Evolutionary conservation across 2,329 filamentous ascomycete species (phyloP).

Genomic region (Ophiostoma australiae): DNA sequence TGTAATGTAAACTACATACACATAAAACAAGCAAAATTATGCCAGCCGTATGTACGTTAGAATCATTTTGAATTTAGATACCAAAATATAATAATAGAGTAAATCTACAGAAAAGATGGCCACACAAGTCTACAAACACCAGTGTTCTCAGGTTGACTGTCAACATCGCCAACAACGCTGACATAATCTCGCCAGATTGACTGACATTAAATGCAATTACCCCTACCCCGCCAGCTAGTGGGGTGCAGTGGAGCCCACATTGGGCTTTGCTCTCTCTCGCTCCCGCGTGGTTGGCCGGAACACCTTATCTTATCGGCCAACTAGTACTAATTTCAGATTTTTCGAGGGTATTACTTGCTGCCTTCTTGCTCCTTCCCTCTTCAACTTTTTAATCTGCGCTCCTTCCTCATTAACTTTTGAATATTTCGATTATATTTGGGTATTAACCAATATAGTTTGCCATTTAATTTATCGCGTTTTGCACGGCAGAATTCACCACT

Average conservation of each 20-base stretch:
- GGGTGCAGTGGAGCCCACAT: background rate
- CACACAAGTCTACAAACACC: background rate
- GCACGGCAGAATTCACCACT: constrained; percentile 20
- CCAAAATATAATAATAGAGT: no score
- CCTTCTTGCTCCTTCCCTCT: constrained; percentile 4
- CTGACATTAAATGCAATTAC: background rate
- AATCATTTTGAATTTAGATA: no score
- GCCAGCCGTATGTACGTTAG: no score
- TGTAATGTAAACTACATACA: no score
- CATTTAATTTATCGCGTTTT: constrained; percentile 9
- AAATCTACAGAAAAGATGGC: background rate
- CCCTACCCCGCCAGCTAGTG: constrained; percentile 13
- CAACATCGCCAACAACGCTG: background rate
- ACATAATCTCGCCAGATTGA: background rate
- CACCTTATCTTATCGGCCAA: constrained; percentile 11
- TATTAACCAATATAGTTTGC: background rate
- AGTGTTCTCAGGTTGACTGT: background rate
- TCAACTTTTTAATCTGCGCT: background rate
- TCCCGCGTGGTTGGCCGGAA: constrained; percentile 6
- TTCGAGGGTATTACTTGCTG: background rate
- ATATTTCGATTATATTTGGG: background rate
- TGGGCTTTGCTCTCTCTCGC: background rate
- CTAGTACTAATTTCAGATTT: constrained; percentile 11
- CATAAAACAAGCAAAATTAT: no score
- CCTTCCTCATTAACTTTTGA: background rate